Evolutionary conservation across 1,284 basidiomycete species (phyloP), one percentile per base, ranked within the genome.

Genomic region (Leccinum insolens): DNA sequence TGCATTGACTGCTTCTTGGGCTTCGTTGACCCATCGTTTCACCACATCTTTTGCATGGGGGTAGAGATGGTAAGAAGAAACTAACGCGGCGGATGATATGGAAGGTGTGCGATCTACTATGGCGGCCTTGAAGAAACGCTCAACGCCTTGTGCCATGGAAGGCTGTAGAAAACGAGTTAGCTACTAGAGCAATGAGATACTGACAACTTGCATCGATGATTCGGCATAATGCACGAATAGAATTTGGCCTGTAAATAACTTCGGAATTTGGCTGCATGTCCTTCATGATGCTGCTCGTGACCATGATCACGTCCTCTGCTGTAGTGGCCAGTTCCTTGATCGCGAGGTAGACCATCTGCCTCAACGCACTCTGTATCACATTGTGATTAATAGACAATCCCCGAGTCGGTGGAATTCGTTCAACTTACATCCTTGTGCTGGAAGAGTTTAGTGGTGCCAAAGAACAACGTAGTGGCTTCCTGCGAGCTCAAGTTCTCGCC

Each of bases 301-400:
- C 96, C 96, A 99, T 99, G 77, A 99, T 98, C 49, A 99, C 95
- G 85, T 99, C 98, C 81, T 99, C 95, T 20, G 98, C 95, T n/a
- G 94, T 93, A 58, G 89, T 91, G 37, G 95, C 93, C 20, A 99
- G 88, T 82, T 99, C 98, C 84, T 99, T 99, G 85, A 99, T 98
- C 64, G 96, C 94, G 68, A 99, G 88, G 83, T 99, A 99, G 57
- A 99, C 97, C 86, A 97, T 97, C 82, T 99, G 98, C 71, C 98
- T 90, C 67, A 99, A 84, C 4, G 96, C 97, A 73, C 93, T 93
- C 96, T 98, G 77, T 52, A 22, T 22, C 63, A 59, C 12, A 61
- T 2, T n/a, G 11, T 66, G 65, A 69, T 70, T 44, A 72, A 65
- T 22, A 20, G n/a, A 12, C 61, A n/a, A 34, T 67, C 15, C 60